Conservation (phyloP, 2,329 filamentous ascomycete genomes). For the Colletotrichum sp. region DNA sequence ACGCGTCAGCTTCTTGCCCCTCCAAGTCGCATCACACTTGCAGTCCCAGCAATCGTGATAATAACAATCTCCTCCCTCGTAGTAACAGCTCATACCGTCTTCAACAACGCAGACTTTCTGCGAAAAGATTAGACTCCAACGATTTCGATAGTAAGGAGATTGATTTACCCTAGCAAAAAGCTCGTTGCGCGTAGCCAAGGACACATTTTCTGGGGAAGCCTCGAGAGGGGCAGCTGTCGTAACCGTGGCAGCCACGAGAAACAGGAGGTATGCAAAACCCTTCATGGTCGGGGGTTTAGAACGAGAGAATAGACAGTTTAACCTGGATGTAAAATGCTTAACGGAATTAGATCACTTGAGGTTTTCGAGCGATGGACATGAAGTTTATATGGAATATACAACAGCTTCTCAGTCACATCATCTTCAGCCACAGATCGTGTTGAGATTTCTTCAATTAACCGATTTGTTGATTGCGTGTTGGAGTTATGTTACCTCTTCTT, state of each 20-base stretch:
- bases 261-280: fast-evolving
- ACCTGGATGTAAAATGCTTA: neutral
- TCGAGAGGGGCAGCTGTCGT: neutral
- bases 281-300: neutral
- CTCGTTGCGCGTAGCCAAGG: neutral
- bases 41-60: neutral
- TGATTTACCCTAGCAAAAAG: neutral
- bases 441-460: neutral
- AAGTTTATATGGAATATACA: neutral
- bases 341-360: neutral
- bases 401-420: fast-evolving
- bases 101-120: neutral
- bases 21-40: neutral
- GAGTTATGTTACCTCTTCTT: neutral
- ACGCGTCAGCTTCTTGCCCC: neutral
- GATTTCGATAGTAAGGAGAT: neutral
- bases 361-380: neutral
- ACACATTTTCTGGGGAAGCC: neutral
- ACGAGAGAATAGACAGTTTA: neutral
- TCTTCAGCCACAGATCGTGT: neutral
- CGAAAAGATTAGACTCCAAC: neutral
- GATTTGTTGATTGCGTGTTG: neutral
- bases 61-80: neutral
- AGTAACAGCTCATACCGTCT: neutral
- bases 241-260: neutral